Evolutionary conservation across 163 green algal genomes (phyloP).

Genomic region (Volvox carteri): DNA sequence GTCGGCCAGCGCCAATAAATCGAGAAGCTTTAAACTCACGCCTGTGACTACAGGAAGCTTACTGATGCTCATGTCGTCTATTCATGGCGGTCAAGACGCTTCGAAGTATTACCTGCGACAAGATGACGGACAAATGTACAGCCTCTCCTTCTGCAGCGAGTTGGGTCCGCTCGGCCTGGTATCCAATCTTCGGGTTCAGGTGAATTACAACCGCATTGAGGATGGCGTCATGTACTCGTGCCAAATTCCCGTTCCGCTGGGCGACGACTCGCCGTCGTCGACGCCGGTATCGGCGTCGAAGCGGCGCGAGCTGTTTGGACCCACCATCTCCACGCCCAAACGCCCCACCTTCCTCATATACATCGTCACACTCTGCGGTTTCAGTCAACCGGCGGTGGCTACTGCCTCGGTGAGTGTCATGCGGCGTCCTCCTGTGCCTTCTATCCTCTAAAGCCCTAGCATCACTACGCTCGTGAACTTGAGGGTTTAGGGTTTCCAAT

Average conservation of each 20-base stretch:
- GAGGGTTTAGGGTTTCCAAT: too few species aligned
- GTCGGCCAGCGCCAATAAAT: too few species aligned
- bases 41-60: conserved; percentile 1
- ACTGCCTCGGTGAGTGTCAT: not conserved
- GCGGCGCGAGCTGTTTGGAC: not conserved
- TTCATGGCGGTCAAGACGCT: not conserved
- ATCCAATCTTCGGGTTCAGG: not conserved
- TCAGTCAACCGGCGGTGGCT: not conserved
- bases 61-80: not conserved
- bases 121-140: not conserved
- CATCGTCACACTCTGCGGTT: conserved; percentile 21
- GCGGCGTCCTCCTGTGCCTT: too few species aligned
- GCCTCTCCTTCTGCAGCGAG: conserved; percentile 15
- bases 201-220: not conserved
- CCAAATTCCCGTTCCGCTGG: not conserved
- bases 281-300: not conserved
- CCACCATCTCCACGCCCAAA: not conserved
- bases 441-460: too few species aligned
- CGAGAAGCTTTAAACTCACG: too few species aligned
- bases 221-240: conserved; percentile 1
- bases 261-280: not conserved
- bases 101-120: not conserved
- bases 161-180: not conserved
- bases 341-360: conserved; percentile 33
- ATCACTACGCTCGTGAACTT: too few species aligned